A percentile compares a stretch with the other conserved stretches of the same genome.
Evolutionary conservation across 257 asterid genomes (phyloP).

Genomic region (Lycium ferocissimum): DNA sequence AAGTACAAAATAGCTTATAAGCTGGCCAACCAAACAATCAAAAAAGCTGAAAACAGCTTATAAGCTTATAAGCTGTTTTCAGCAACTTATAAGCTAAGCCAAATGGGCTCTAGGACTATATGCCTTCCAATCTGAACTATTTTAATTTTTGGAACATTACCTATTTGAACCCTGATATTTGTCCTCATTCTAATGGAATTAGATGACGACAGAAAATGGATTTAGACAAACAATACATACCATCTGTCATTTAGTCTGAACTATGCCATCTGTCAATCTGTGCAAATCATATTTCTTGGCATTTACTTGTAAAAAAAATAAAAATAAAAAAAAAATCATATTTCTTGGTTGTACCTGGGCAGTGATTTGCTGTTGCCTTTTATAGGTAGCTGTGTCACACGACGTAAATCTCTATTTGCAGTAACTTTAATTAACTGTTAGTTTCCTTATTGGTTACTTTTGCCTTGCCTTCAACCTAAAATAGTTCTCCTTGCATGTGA

Average conservation of each 20-base stretch:
- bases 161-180: conserved; percentile 1
- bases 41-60: too few species aligned
- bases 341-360: conserved; percentile 17
- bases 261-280: not conserved
- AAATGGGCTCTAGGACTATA: too few species aligned
- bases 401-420: not conserved
- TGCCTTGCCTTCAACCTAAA: not conserved
- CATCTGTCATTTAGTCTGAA: not conserved
- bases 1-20: too few species aligned
- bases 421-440: not conserved
- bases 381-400: not conserved
- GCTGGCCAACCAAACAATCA: too few species aligned
- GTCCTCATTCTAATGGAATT: conserved; percentile 13
- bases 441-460: not conserved
- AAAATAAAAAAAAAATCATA: not conserved
- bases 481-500: not conserved
- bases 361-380: not conserved
- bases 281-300: conserved; percentile 7
- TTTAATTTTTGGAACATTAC: not conserved
- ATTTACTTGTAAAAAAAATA: not conserved
- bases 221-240: not conserved
- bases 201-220: not conserved
- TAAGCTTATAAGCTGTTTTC: too few species aligned
- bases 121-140: not conserved
- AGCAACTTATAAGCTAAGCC: too few species aligned